Evolutionary conservation across 768 basidiomycete species (phyloP).

Genomic region (Naganishia vaughanmartiniae): DNA sequence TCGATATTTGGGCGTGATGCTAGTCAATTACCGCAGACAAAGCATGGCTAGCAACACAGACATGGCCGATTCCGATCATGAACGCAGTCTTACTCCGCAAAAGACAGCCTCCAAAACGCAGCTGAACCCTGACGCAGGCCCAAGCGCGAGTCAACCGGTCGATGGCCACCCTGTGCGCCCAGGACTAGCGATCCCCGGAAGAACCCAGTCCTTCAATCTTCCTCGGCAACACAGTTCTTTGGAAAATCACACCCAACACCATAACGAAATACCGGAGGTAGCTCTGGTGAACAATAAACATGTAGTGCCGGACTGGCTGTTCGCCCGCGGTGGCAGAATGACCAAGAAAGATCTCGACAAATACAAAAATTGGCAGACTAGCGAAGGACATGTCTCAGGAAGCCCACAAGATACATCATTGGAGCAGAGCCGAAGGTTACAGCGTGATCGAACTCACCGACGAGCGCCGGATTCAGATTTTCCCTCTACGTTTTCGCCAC

Average conservation of each 20-base stretch:
- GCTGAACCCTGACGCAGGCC: background rate
- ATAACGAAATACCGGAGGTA: constrained; percentile 82
- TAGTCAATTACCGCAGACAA: constrained; percentile 87
- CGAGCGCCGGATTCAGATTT: constrained; percentile 27
- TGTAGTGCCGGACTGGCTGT: constrained; percentile 90
- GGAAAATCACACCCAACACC: constrained; percentile 35
- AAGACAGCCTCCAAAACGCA: background rate
- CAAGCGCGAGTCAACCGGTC: background rate
- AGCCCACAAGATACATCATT: constrained; percentile 5
- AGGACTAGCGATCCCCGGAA: constrained; percentile 3
- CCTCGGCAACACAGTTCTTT: constrained; percentile 14
- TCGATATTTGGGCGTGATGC: constrained; percentile 97
- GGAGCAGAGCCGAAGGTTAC: constrained; percentile 12
- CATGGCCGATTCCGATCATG: constrained; percentile 8
- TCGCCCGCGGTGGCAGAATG: constrained; percentile 48
- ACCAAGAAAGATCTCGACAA: constrained; percentile 26
- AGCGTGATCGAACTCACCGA: constrained; percentile 3
- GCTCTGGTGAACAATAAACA: constrained; percentile 88
- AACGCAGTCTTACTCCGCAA: background rate
- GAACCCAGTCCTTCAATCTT: constrained; percentile 34
- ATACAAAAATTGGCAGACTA: constrained; percentile 39
- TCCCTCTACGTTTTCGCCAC: constrained; percentile 28
- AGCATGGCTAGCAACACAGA: constrained; percentile 6
- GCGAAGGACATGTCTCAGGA: constrained; percentile 31
- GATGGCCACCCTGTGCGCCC: background rate